phyloP scores from a whole-genome alignment of 805 yeast genomes.

The Barnettozyma wickerhamii region DNA sequence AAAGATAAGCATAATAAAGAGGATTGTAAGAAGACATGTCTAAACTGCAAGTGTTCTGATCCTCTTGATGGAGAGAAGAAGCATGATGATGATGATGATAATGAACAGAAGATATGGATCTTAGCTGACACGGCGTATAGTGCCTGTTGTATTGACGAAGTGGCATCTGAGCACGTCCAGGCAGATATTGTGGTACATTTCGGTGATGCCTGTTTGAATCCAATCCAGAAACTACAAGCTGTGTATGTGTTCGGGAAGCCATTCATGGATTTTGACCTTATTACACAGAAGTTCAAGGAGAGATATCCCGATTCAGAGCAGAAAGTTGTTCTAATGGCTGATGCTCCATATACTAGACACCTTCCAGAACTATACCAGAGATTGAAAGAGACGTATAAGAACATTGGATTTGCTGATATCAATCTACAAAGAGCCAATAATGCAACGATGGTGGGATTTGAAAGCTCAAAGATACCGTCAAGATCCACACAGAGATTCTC shows the following conservation, averaged over 20 bases:
- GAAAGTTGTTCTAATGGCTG: constrained; percentile 65
- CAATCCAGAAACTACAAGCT: constrained; percentile 67
- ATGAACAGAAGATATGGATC: constrained; percentile 56
- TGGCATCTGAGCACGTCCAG: constrained; percentile 88
- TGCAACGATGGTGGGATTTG: constrained; percentile 41
- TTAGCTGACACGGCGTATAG: constrained; percentile 96
- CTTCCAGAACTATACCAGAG: constrained; percentile 36
- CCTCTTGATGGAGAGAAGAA: constrained; percentile 7
- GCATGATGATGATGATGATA: too few relatives aligned
- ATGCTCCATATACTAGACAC: constrained; percentile 57
- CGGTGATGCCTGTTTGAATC: constrained; percentile 91
- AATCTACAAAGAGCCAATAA: constrained; percentile 30
- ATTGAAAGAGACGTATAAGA: constrained; percentile 28
- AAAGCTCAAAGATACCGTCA: constrained; percentile 2
- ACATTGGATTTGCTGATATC: constrained; percentile 37
- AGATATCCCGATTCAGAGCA: constrained; percentile 36
- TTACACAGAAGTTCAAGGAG: constrained; percentile 37
- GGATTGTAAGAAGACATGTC: constrained; percentile 19
- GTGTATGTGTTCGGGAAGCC: constrained; percentile 79
- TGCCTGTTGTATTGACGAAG: constrained; percentile 93
- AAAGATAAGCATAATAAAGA: constrained; percentile 10
- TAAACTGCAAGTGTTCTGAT: constrained; percentile 24
- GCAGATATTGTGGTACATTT: constrained; percentile 88
- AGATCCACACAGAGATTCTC: constrained; percentile 19
- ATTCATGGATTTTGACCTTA: constrained; percentile 37